Base-by-base conservation (phyloP, 306 rosid species). In the Crataegus laevigata region DNA sequence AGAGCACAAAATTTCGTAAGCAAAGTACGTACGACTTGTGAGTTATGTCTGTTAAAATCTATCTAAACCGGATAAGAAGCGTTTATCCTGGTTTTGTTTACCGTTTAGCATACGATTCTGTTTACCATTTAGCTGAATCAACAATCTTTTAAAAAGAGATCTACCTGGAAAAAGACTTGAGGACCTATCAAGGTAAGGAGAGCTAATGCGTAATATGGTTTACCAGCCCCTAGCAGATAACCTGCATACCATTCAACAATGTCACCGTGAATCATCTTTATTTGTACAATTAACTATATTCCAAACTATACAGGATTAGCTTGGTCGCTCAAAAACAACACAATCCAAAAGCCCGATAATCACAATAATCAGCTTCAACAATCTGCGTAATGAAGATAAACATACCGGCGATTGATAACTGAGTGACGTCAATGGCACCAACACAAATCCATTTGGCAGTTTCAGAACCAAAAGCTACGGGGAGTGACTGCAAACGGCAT, bases 401-500 rank as follows among this genome's bases (percentile, higher is more conserved):
- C 63, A 64, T 87, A 96, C 99, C 97, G 36, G 96, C 98, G 13
- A 96, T 74, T 30, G 96, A 90, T 84, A 96, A 17, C 68, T 96
- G 99, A 66, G 98, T 90, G 42, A 96, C 88, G 89, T 96, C 98
- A 32, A 96, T 92, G 75, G 99, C 99, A 5, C 99, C 96, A 63
- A 96, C 99, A 17, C 98, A 96, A 40, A 96, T 96, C 99, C 99
- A 96, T 74, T 96, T 96, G 38, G 98, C 98, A 80, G 99, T 80
- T 88, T 96, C 96, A 78, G 93, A 17, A 67, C 99, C 99, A 82
- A 92, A 92, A 78, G 99, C 99, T 72, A 96, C 98, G 1, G 99
- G 99, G 74, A 96, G 96, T 66, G 98, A 96, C 99, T 96, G 86
- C 64, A 84, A 82, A 82, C 73, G 68, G 76, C 75, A 82, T 81